Base-by-base conservation (phyloP, 805 yeast species). In the Sugiyamaella valdiviana region DNA sequence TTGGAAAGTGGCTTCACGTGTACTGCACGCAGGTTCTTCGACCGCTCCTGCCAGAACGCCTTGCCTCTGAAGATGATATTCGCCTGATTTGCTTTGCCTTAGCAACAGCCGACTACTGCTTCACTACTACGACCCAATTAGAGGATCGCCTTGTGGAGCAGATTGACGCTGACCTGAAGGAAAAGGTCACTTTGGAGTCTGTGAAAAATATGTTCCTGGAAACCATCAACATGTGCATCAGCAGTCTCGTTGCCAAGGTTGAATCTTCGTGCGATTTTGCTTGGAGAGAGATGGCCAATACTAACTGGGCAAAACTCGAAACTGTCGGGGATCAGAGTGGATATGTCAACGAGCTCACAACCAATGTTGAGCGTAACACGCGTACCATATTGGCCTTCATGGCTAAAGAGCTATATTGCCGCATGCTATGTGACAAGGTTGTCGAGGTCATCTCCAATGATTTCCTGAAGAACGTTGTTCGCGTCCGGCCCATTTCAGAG, bases 31-130 rank as follows among this genome's bases (percentile, higher is more conserved):
- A 72, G 53, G 71, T 80, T 37, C 68, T 81, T 50, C 70, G 65
- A 46, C 75, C 76, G 15, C 62, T 77, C 43, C 51, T 82, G 24
- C 79, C 86, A 1, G 63, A 64, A 1, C 48, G 57, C 36, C 59
- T 67, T 23, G 75, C 79, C 22, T 68, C 75, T 10, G 66, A 63
- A 10, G 91, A 85, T 55, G 81, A 86, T 0, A 68, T 86, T 16
- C 75, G 74, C 39, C 78, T 83, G 51, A 72, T 85, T 1, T 82
- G 93, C 23, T 69, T 87, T 61, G 76, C 89, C 7, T 67, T 91
- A 32, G 87, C 88, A 57, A 91, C 99, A 0, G 88, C 95, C 0
- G 96, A 91, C 62, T 93, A 90, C 63, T 82, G 95, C 51, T 77
- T 86, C 15, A 72, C 79, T 9, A 93, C 96, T 2, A 78, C 83